A percentile compares a stretch with the other conserved stretches of the same genome.
phyloP scores from a whole-genome alignment of 257 asterid species.

The Orobanche coerulescens region DNA sequence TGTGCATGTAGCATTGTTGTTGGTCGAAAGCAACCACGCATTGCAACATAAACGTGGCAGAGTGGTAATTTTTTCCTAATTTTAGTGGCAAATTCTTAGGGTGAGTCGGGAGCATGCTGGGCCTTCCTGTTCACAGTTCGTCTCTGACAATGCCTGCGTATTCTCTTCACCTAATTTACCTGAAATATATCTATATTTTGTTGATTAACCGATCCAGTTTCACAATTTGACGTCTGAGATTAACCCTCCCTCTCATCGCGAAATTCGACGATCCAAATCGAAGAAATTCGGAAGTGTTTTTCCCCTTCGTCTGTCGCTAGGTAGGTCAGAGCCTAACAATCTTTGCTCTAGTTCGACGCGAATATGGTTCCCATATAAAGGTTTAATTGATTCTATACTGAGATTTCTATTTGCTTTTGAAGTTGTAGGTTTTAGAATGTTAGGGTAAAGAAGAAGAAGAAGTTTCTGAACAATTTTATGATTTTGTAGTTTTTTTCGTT shows the following conservation, averaged over 20 bases:
- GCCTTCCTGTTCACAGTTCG: not conserved
- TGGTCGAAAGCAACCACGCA: too few relatives aligned
- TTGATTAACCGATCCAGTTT: too few relatives aligned
- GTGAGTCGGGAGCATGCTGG: not conserved
- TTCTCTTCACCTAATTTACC: too few relatives aligned
- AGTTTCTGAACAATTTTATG: too few relatives aligned
- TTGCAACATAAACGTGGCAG: too few relatives aligned
- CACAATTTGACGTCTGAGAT: too few relatives aligned
- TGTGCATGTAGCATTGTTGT: too few relatives aligned
- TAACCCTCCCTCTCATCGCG: not conserved
- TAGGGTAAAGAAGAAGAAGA: too few relatives aligned
- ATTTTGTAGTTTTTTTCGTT: not conserved
- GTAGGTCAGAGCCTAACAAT: not conserved
- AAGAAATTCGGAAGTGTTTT: not conserved
- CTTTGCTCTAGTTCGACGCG: not conserved
- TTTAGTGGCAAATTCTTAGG: not conserved
- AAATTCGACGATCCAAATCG: not conserved
- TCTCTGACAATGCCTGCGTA: too few relatives aligned
- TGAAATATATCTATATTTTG: too few relatives aligned
- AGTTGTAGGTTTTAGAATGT: not conserved
- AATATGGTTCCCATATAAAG: not conserved
- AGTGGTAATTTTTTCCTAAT: not conserved
- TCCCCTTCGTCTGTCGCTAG: not conserved
- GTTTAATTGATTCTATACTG: not conserved
- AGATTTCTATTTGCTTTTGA: not conserved